Percentiles rank a stretch among this genome's conserved stretches.
These are phyloP conservation scores for Ligustrum vulgare DNA, from an alignment of 257 asterid genomes.

Conservation along the genomic window DNA sequence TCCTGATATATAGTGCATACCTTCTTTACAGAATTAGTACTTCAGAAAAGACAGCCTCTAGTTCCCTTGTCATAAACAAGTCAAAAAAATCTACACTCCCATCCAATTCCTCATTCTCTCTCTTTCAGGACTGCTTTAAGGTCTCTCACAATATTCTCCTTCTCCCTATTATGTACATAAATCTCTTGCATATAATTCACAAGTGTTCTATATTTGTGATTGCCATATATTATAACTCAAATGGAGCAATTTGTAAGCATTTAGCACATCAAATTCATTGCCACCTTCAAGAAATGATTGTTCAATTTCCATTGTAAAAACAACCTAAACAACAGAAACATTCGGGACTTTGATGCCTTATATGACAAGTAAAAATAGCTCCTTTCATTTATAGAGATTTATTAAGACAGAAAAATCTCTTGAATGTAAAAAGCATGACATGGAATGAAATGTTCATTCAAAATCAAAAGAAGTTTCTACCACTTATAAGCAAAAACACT, in stretches of 20 bases:
- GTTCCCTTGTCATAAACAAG: constrained; percentile 2
- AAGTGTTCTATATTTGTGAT: background rate
- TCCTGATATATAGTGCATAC: background rate
- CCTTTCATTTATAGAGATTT: background rate
- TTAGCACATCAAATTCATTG: background rate
- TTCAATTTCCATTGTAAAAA: background rate
- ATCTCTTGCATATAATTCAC: background rate
- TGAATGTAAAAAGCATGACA: background rate
- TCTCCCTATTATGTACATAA: background rate
- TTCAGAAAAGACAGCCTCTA: background rate
- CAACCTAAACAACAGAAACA: background rate
- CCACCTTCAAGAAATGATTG: background rate
- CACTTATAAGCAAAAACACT: background rate
- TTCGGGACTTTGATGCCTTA: background rate
- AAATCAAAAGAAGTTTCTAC: background rate
- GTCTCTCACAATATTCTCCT: constrained; percentile 8
- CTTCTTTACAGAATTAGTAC: background rate
- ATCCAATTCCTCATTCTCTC: background rate
- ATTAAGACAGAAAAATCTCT: background rate
- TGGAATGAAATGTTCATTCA: background rate
- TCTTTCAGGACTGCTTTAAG: background rate
- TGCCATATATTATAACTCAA: background rate
- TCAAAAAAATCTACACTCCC: background rate
- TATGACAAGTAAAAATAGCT: background rate
- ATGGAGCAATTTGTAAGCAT: background rate